Base-by-base conservation (phyloP, 2,329 filamentous ascomycete genomes). In the Escovopsis sp. region DNA sequence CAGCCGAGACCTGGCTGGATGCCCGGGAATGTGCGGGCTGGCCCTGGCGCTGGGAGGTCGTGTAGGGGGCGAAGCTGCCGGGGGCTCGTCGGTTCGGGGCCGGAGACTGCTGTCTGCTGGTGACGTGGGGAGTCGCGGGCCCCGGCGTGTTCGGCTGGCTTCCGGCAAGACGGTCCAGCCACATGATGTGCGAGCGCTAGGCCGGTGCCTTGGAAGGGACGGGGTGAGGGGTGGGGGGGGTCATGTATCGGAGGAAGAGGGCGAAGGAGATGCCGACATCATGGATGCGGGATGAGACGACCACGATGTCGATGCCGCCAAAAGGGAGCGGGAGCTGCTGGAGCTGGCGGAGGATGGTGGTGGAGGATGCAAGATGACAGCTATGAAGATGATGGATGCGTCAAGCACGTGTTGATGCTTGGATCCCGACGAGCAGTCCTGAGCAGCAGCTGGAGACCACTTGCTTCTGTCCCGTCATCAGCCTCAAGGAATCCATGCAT, bases 141-240 rank as follows among this genome's bases (percentile, higher is more conserved):
- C 59, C 62, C 41, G 58, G 73, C 63, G 54, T 72, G 43, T 44
- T 75, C 38, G 76, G 70, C 56, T 80, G 77, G 48, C 70, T 47
- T 41, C 53, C 76, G 44, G 80, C 78, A 45, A 93, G 75, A 55
- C 86, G 79, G 63, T 94, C 86, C 52, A 92, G 75, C 86, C 86
- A 94, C 84, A 93, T 93, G 48, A 48, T 59, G 49, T 41, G 38
- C 38, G 40, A 32, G 31, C 23, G 29, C 21, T 30, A 21, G 21
- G 13, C 11, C 26, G 15, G 6, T 16, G 14, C 17, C 14, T 31
- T 5, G n/a, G n/a, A n/a, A n/a, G n/a, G n/a, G n/a, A n/a, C n/a
- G n/a, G n/a, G n/a, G n/a, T n/a, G n/a, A n/a, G n/a, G n/a, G n/a
- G n/a, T n/a, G 9, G 17, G 19, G 36, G 14, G 33, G 14, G 23